Conservation (phyloP, 768 basidiomycete genomes). For the Lentinula detonsa region DNA sequence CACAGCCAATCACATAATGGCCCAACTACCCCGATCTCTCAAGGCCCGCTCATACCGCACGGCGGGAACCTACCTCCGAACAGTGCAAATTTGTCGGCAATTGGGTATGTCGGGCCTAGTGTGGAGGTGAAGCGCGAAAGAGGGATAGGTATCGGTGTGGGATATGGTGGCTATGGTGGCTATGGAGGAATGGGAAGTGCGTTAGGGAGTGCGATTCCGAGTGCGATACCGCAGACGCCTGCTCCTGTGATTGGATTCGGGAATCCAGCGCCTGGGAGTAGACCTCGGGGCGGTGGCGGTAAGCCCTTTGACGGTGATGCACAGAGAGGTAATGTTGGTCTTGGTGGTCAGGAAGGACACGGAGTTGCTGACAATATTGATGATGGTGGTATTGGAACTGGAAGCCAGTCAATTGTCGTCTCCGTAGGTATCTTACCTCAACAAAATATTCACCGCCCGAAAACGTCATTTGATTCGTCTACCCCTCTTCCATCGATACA, state of each 20-base stretch:
- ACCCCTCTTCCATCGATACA: not conserved
- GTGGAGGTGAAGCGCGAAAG: constrained; percentile 66
- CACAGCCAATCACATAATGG: constrained; percentile 19
- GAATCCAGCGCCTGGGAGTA: constrained; percentile 12
- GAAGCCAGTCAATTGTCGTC: constrained; percentile 59
- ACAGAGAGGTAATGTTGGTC: not conserved
- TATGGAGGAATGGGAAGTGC: not conserved
- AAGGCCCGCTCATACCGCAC: constrained; percentile 48
- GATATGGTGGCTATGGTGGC: constrained; percentile 13
- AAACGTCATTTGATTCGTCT: not conserved
- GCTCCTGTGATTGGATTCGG: constrained; percentile 35
- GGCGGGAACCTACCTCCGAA: constrained; percentile 23
- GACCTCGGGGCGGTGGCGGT: constrained; percentile 16
- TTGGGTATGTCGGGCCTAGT: constrained; percentile 40
- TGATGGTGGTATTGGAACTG: constrained; percentile 13
- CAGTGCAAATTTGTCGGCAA: not conserved
- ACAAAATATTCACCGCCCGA: constrained; percentile 8
- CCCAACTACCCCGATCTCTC: constrained; percentile 48
- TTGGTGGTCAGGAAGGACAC: not conserved
- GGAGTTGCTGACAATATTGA: not conserved
- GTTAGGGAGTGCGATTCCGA: constrained; percentile 6
- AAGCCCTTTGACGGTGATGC: not conserved
- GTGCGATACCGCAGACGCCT: constrained; percentile 44
- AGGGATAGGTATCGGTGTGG: constrained; percentile 24
- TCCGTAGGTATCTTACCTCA: constrained; percentile 50